These are phyloP conservation scores for barrel medic (Medicago truncatula) DNA, from an alignment of 306 rosid species.

Conservation along the genomic window MtrunA17r5.0-ANR NC_053049.1:45885501-45886000, in stretches of 20 bases:
- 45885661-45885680: slow-evolving; percentile 14
- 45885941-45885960: slow-evolving; percentile 37
- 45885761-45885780: slow-evolving; percentile 3
- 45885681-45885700: slow-evolving; percentile 54
- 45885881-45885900: slow-evolving; percentile 38
- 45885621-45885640: slow-evolving; percentile 86
- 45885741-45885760: slow-evolving; percentile 45
- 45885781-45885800: slow-evolving; percentile 20
- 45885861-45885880: slow-evolving; percentile 26
- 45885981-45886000: slow-evolving; percentile 45
- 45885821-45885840: slow-evolving; percentile 52
- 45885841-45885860: slow-evolving; percentile 30
- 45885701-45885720: slow-evolving; percentile 68
- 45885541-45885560: slow-evolving; percentile 91
- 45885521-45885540: slow-evolving; percentile 77
- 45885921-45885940: slow-evolving; percentile 16
- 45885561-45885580: slow-evolving; percentile 93
- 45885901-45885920: slow-evolving; percentile 44
- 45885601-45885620: slow-evolving; percentile 91
- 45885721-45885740: slow-evolving; percentile 51
- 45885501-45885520: slow-evolving; percentile 98
- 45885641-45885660: slow-evolving; percentile 41
- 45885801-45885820: slow-evolving; percentile 35
- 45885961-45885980: slow-evolving; percentile 46
- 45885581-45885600: slow-evolving; percentile 89